Percentiles rank a stretch among this genome's conserved stretches.
phyloP scores from a whole-genome alignment of 2,329 filamentous ascomycete genomes.

The Aspergillus fijiensis region DNA sequence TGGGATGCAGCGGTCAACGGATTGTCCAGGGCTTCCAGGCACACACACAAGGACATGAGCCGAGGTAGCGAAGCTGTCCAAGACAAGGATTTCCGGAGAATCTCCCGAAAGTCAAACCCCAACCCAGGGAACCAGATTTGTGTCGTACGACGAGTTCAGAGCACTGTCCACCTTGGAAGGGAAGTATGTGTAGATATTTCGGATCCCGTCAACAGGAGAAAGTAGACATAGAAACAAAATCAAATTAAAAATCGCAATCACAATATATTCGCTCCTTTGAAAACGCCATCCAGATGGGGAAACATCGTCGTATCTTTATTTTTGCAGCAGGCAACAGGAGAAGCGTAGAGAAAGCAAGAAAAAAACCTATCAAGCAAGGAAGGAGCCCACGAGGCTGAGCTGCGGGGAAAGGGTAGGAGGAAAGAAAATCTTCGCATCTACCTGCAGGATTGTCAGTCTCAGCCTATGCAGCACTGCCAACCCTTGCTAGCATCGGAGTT shows the following conservation, averaged over 20 bases:
- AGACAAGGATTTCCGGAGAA: neutral
- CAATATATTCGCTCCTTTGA: neutral
- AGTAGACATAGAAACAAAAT: neutral
- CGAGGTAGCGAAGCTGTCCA: neutral
- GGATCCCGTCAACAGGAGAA: neutral
- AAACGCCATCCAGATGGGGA: neutral
- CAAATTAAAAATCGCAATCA: neutral
- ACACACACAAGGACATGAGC: neutral
- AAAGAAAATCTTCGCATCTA: neutral
- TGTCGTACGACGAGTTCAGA: neutral
- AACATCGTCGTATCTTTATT: neutral
- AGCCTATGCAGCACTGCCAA: neutral
- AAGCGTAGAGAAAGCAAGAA: neutral
- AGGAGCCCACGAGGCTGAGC: neutral
- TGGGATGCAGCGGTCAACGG: too few relatives aligned
- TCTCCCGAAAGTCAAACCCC: neutral
- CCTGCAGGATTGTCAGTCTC: neutral
- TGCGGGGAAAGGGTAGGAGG: neutral
- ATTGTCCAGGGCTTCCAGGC: neutral
- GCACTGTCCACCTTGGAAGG: neutral
- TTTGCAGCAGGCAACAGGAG: neutral
- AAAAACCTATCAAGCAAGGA: neutral
- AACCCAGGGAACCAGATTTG: neutral
- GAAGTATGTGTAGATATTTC: neutral
- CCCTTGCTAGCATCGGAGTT: neutral